Percentiles rank a stretch among this genome's conserved stretches.
These are phyloP conservation scores for Hericium alpestre DNA, from an alignment of 768 basidiomycete genomes.

Conservation along the genomic window DNA sequence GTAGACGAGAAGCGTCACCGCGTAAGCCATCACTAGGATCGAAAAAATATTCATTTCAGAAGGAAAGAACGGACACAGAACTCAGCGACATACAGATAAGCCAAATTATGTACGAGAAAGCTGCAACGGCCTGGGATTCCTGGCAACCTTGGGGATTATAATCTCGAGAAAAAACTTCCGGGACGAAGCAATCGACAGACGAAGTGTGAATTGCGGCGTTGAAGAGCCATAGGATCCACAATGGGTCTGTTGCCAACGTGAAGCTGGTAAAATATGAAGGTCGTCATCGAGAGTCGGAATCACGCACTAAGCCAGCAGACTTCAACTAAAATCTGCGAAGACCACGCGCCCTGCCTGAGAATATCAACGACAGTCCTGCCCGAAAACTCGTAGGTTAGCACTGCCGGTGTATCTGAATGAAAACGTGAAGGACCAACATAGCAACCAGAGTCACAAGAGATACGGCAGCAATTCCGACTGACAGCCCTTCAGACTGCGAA, in stretches of 20 bases:
- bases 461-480: neutral
- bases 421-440: neutral
- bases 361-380: slow-evolving; percentile 26
- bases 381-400: neutral
- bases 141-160: slow-evolving; percentile 15
- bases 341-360: slow-evolving; percentile 25
- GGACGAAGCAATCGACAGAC: neutral
- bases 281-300: neutral
- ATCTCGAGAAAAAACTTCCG: neutral
- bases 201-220: slow-evolving; percentile 20
- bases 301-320: slow-evolving; percentile 26
- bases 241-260: slow-evolving; percentile 15
- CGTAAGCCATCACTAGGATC: slow-evolving; percentile 24
- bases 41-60: neutral
- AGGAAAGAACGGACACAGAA: neutral
- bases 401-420: neutral
- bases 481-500: neutral
- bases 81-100: slow-evolving; percentile 19
- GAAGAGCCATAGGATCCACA: slow-evolving; percentile 32
- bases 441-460: neutral
- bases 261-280: neutral
- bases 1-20: slow-evolving; percentile 15
- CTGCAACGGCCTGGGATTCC: slow-evolving; percentile 23
- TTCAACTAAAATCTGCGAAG: slow-evolving; percentile 30
- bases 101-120: slow-evolving; percentile 28